Conservation (phyloP, 2,329 filamentous ascomycete genomes). For the Apiospora koreana region DNA sequence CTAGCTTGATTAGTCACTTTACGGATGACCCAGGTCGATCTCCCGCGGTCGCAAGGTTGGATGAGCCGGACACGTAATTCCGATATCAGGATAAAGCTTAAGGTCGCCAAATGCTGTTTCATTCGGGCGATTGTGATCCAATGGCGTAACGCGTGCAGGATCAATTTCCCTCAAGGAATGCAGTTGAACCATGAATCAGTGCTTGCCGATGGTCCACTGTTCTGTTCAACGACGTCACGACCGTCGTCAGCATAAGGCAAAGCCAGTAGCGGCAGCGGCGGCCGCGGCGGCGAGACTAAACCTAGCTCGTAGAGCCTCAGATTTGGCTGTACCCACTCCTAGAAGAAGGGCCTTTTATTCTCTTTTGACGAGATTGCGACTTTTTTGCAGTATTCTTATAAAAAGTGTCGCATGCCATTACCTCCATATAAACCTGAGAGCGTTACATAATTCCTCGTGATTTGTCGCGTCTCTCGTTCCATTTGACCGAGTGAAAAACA, state of each 20-base stretch:
- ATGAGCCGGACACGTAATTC: background rate
- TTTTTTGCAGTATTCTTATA: background rate
- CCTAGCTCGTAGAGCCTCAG: background rate
- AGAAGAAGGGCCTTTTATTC: background rate
- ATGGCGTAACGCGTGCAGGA: background rate
- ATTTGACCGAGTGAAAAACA: no score
- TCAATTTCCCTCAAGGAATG: background rate
- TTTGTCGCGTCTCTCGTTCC: background rate
- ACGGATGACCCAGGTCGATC: no score
- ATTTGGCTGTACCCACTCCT: constrained; percentile 1
- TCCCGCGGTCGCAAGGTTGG: background rate
- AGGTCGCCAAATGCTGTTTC: background rate
- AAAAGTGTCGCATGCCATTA: background rate
- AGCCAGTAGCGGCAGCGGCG: background rate
- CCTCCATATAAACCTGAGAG: background rate
- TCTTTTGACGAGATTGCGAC: no score
- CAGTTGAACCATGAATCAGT: background rate
- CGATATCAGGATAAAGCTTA: background rate
- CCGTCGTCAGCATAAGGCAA: background rate
- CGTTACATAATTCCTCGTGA: background rate
- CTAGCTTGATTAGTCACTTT: background rate
- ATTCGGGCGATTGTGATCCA: background rate
- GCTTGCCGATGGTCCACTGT: background rate
- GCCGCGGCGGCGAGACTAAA: background rate
- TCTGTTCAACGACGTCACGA: background rate